Percentiles rank a stretch among this genome's conserved stretches.
These are phyloP conservation scores for Cutaneotrichosporon mucoides DNA, from an alignment of 1,284 basidiomycete genomes.

Conservation along the genomic window DNA sequence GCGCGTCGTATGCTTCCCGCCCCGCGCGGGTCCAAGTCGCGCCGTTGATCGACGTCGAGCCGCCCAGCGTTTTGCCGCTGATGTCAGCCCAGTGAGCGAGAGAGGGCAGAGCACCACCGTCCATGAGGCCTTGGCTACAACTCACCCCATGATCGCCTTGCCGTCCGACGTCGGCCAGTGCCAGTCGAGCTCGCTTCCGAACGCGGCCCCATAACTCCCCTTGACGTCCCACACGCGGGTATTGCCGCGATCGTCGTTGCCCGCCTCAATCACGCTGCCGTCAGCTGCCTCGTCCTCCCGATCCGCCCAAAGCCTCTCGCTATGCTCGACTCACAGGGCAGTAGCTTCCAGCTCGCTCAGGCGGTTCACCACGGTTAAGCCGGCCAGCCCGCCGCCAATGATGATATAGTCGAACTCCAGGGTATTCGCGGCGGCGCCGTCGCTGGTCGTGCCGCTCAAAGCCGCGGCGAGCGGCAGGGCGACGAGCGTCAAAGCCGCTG, in stretches of 20 bases:
- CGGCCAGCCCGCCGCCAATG: slow-evolving; percentile 14
- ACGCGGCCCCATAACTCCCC: slow-evolving; percentile 19
- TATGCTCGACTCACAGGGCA: slow-evolving; percentile 3
- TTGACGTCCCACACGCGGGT: slow-evolving; percentile 16
- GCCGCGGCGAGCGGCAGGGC: no score
- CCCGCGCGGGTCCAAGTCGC: slow-evolving; percentile 56
- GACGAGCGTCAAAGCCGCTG: no score
- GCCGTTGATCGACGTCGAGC: slow-evolving; percentile 29
- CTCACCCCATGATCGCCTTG: slow-evolving; percentile 16
- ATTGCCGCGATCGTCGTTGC: slow-evolving; percentile 23
- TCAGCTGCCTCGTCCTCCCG: neutral
- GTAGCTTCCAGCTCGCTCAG: slow-evolving; percentile 10
- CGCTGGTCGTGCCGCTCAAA: neutral
- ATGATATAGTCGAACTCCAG: slow-evolving; percentile 14
- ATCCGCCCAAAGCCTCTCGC: no score
- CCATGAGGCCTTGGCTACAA: neutral
- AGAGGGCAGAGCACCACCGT: neutral
- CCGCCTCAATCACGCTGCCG: slow-evolving; percentile 27
- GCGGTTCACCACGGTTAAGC: slow-evolving; percentile 11
- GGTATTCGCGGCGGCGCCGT: neutral
- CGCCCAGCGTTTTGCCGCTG: slow-evolving; percentile 22
- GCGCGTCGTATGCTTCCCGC: slow-evolving; percentile 59
- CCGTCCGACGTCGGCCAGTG: slow-evolving; percentile 16
- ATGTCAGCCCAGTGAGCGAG: neutral
- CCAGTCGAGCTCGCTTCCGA: slow-evolving; percentile 22